Evolutionary conservation across 2,329 filamentous ascomycete species (phyloP), one percentile per base, ranked within the genome.

Genomic region (Fusarium annulatum): DNA sequence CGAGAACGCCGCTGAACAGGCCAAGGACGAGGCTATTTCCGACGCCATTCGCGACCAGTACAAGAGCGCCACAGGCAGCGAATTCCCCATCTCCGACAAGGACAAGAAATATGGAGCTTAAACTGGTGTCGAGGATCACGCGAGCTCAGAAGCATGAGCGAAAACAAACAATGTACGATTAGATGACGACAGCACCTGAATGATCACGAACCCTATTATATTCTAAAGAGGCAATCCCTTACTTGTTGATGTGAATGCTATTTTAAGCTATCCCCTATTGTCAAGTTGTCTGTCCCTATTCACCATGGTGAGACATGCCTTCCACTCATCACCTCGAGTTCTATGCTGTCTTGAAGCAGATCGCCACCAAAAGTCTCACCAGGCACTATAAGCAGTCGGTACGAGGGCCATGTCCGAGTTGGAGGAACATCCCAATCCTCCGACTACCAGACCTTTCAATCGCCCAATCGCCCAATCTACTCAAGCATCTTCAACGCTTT

Each of bases 1-100:
- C 80, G 92, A 92, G 82, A 86, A 82, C 57, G 94, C 94, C 9
- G 79, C 90, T 26, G 94, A 97, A 84, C 94, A 97, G 84, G 92
- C 92, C 76, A 95, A 96, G 85, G 94, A 96, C 80, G 92, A 94
- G 82, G 86, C 92, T 80, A 93, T 95, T 76, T 90, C 89, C 34
- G 92, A 94, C 80, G 91, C 88, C 81, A 90, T 96, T 76, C 89
- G 93, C 42, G 82, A 82, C 46, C 85, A 92, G 82, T 95, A 94
- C 87, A 94, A 94, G 87, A 83, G 77, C 52, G 79, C 83, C 1
- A 92, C 91, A 0, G 94, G 94, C 66, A 89, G 83, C 10, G 93
- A 95, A 12, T 80, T 95, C 60, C 90, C 91, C 34, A 84, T 94
- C 80, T 85, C 88, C 79, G 93, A 95, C 81, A 94, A 94, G 86